Evolutionary conservation across 2,329 filamentous ascomycete genomes (phyloP), one percentile per base, ranked within the genome.

Genomic region (Aspergillus eucalypticola): DNA sequence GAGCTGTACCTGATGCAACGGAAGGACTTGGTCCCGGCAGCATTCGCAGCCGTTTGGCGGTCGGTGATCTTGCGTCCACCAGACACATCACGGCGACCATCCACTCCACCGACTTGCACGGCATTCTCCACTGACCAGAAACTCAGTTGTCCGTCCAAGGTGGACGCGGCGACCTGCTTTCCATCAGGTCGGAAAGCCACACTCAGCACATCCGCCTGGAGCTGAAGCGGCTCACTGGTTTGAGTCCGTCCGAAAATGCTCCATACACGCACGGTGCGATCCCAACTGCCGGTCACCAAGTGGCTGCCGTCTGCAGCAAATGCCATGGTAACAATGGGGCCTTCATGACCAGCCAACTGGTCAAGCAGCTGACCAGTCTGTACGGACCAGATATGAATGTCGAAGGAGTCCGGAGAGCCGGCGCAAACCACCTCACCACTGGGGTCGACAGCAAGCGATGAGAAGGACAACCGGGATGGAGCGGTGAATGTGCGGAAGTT

Each of bases 401-500:
- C 94, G 66, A 97, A 98, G 4, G 93, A 96, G 75, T 99, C 95
- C 15, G 96, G 83, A 1, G 94, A 98, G 2, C 94, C 95, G 8
- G 95, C 95, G 61, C 94, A 96, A 3, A 99, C 90, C 8, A 99
- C 91, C 76, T 99, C 96, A 56, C 95, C 95, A 65, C 92, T 96
- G 0, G 95, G 93, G 67, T 99, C 96, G n/a, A 98, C 92, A 1
- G 95, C 92, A 74, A 99, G 84, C 60, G 91, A 96, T 15, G 92
- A 94, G 78, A 98, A 99, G 0, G 93, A 96, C 25, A 98, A 80
- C 58, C 94, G 85, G 32, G 91, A 93, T 0, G 95, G 93, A 1
- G 95, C 94, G 11, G 95, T 98, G 71, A 99, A 99, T 0, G 96
- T 98, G 68, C 93, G 86, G 81, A 99, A 99, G 78, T 98, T 99